Evolutionary conservation across 2,329 filamentous ascomycete genomes (phyloP).

Genomic region (Dryadomyces sulphureus): DNA sequence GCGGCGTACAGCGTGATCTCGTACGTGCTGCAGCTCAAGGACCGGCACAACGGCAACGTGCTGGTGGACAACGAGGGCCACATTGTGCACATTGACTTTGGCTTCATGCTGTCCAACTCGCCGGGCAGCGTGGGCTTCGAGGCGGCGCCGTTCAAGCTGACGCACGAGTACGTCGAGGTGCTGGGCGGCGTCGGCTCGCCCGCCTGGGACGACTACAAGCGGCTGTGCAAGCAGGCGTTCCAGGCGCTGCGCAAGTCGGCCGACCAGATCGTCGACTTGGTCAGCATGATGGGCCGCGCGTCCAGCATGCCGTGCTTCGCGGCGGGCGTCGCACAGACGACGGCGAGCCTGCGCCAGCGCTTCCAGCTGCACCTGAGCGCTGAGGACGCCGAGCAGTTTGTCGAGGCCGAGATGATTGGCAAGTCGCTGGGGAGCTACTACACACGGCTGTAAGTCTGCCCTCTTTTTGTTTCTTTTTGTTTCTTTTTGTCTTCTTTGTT

Average conservation of each 20-base stretch:
- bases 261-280: constrained; percentile 67
- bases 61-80: constrained; percentile 75
- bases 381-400: constrained; percentile 67
- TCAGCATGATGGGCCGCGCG: constrained; percentile 71
- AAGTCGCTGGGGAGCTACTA: constrained; percentile 82
- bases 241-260: constrained; percentile 67
- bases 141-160: constrained; percentile 71
- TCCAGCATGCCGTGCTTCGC: constrained; percentile 77
- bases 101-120: constrained; percentile 80
- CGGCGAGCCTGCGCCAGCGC: constrained; percentile 52
- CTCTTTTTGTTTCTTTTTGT: neutral
- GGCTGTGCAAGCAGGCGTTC: constrained; percentile 68
- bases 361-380: constrained; percentile 74
- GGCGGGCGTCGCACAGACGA: constrained; percentile 57
- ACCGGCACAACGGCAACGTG: constrained; percentile 76
- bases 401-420: constrained; percentile 62
- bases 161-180: constrained; percentile 74
- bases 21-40: constrained; percentile 72
- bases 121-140: constrained; percentile 75
- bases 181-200: constrained; percentile 57
- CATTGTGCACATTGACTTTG: constrained; percentile 80
- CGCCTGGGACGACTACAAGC: constrained; percentile 63
- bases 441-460: constrained; percentile 54
- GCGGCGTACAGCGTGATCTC: constrained; percentile 77
- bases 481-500: too few relatives aligned